Percentiles rank a stretch among this genome's conserved stretches.
Evolutionary conservation across 805 yeast species (phyloP).

Genomic region (Nadsonia fulvescens): DNA sequence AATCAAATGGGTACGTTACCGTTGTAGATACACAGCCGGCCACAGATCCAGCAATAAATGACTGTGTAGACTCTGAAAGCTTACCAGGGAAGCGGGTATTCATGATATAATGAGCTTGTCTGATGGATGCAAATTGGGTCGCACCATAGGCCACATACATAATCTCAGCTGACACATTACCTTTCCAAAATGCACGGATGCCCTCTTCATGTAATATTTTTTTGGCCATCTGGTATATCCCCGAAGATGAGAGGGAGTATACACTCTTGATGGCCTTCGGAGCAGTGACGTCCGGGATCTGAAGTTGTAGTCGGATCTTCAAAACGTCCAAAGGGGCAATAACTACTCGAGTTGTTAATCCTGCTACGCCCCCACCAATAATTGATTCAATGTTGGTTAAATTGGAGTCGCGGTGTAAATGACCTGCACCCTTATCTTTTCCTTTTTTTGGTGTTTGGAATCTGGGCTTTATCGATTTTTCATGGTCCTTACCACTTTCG

Average conservation of each 20-base stretch:
- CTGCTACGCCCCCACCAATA: constrained; percentile 57
- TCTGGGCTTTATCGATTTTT: no score
- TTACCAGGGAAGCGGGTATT: constrained; percentile 12
- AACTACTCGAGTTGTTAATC: constrained; percentile 39
- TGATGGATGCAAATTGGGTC: constrained; percentile 59
- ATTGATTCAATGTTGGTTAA: constrained; percentile 36
- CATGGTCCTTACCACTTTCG: no score
- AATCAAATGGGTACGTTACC: constrained; percentile 74
- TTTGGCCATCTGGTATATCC: constrained; percentile 19
- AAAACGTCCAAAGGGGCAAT: constrained; percentile 69
- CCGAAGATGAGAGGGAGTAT: constrained; percentile 21
- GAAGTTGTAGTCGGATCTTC: constrained; percentile 59
- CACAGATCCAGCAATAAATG: constrained; percentile 48
- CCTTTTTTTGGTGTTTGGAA: no score
- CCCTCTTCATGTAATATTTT: constrained; percentile 48
- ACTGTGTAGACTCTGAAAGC: constrained; percentile 24
- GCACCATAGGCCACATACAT: constrained; percentile 79
- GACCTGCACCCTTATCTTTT: constrained; percentile 8
- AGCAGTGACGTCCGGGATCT: no score
- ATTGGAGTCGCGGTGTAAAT: constrained; percentile 25
- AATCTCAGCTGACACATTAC: constrained; percentile 79
- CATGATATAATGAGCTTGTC: constrained; percentile 32
- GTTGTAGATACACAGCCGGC: constrained; percentile 65
- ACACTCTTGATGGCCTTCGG: constrained; percentile 10
- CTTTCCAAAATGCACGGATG: constrained; percentile 74